Conservation (phyloP, 352 stramenopile species). For the Phytophthora sojae region DNA sequence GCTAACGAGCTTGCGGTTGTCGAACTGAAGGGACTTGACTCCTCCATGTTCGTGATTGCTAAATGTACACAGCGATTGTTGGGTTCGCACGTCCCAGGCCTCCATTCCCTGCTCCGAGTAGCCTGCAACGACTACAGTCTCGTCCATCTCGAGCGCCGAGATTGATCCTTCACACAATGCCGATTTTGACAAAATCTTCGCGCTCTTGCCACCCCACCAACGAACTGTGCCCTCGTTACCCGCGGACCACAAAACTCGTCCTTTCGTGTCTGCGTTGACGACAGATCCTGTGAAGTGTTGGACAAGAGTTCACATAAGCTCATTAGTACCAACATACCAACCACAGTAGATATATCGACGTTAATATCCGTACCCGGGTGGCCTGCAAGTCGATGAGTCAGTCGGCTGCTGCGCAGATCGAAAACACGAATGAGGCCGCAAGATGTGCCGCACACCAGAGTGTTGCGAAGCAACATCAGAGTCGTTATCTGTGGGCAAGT, state of each 20-base stretch:
- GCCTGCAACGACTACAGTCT: constrained; percentile 87
- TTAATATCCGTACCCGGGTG: constrained; percentile 71
- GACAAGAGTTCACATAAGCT: not conserved
- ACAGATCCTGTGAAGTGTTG: constrained; percentile 62
- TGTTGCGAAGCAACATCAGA: constrained; percentile 90
- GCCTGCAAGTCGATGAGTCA: constrained; percentile 85
- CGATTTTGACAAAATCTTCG: constrained; percentile 88
- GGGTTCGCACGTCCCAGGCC: constrained; percentile 88
- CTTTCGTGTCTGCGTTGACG: constrained; percentile 86
- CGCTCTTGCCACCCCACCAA: constrained; percentile 90
- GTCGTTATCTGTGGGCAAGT: constrained; percentile 83
- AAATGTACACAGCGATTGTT: constrained; percentile 88
- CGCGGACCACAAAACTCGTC: constrained; percentile 86
- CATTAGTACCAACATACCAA: not conserved
- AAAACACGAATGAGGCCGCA: constrained; percentile 89
- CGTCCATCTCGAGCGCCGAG: constrained; percentile 88
- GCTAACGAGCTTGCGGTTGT: constrained; percentile 89
- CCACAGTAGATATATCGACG: not conserved
- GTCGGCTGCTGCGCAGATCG: constrained; percentile 77
- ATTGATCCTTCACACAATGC: constrained; percentile 79
- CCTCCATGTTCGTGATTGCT: constrained; percentile 76
- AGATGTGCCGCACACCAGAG: constrained; percentile 87
- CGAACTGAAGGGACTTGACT: constrained; percentile 81
- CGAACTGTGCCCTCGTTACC: constrained; percentile 84
- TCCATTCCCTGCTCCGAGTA: constrained; percentile 89